Conservation (phyloP, 2,329 filamentous ascomycete species). For the Aquanectria penicillioides region DNA sequence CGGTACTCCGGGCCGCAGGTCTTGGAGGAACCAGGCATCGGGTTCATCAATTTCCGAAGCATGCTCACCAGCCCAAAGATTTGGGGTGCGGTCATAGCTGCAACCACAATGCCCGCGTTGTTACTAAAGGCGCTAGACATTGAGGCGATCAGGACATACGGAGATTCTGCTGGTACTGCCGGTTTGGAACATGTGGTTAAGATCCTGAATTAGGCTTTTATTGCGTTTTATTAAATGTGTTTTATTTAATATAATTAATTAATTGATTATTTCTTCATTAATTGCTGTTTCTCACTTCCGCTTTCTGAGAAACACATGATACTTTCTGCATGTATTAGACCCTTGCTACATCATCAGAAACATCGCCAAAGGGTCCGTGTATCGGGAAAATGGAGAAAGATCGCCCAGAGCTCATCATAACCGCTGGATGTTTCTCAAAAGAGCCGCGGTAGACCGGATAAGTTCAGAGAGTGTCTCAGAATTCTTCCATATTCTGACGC, state of each 20-base stretch:
- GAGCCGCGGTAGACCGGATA: conserved; percentile 11
- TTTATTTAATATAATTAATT: not conserved
- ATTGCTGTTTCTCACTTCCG: not conserved
- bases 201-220: not conserved
- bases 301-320: conserved; percentile 2
- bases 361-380: not conserved
- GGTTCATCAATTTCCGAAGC: conserved; percentile 33
- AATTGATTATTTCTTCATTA: not conserved
- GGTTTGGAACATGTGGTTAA: not conserved
- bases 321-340: not conserved
- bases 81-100: conserved; percentile 25
- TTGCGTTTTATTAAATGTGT: not conserved
- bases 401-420: not conserved
- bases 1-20: conserved; percentile 11
- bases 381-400: conserved; percentile 19
- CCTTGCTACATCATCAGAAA: conserved; percentile 6
- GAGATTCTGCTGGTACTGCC: not conserved
- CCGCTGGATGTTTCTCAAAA: not conserved
- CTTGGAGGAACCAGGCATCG: conserved; percentile 16
- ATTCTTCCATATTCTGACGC: not conserved
- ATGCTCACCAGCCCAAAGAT: conserved; percentile 27
- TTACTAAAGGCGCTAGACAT: conserved; percentile 21
- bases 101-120: conserved; percentile 25
- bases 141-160: not conserved
- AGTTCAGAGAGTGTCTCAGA: conserved; percentile 9